Percentiles rank a stretch among this genome's conserved stretches.
These are phyloP conservation scores for Leishmania braziliensis DNA, from an alignment of 208 protist genomes.

Conservation along the genomic window DNA sequence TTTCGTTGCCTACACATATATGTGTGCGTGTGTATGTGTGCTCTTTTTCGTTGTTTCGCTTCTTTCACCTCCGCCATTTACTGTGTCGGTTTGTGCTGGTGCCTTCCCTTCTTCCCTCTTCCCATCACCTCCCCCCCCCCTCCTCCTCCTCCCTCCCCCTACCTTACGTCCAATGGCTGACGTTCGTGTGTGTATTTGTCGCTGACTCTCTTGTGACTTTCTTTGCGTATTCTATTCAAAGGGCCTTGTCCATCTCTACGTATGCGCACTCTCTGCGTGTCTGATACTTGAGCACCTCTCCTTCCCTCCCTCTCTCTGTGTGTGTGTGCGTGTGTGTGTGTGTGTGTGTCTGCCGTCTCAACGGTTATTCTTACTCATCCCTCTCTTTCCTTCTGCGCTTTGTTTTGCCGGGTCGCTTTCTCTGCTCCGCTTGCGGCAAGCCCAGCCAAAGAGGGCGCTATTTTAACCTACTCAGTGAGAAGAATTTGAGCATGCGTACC, in stretches of 20 bases:
- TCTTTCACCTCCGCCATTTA: slow-evolving; percentile 10
- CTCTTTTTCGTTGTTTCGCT: slow-evolving; percentile 10
- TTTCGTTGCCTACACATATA: background rate
- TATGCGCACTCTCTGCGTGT: background rate
- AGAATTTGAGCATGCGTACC: background rate
- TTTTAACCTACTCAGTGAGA: background rate
- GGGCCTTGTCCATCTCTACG: background rate
- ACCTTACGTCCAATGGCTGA: background rate
- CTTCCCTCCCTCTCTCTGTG: too few species aligned
- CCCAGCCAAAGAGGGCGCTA: background rate
- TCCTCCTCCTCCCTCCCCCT: too few species aligned
- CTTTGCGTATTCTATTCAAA: background rate
- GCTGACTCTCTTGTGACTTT: background rate
- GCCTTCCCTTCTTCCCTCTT: background rate
- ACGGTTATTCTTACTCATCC: background rate
- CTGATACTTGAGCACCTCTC: background rate
- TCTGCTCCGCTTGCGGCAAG: background rate
- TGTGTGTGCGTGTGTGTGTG: background rate
- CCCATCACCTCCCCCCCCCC: background rate
- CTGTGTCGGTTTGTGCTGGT: background rate
- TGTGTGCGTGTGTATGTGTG: slow-evolving; percentile 4
- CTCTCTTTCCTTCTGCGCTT: background rate
- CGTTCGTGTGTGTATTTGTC: background rate
- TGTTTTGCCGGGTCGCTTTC: background rate
- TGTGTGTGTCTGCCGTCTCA: background rate